Evolutionary conservation across 352 stramenopile species (phyloP), one percentile per base, ranked within the genome.

Genomic region (Globisporangium mamillatum): DNA sequence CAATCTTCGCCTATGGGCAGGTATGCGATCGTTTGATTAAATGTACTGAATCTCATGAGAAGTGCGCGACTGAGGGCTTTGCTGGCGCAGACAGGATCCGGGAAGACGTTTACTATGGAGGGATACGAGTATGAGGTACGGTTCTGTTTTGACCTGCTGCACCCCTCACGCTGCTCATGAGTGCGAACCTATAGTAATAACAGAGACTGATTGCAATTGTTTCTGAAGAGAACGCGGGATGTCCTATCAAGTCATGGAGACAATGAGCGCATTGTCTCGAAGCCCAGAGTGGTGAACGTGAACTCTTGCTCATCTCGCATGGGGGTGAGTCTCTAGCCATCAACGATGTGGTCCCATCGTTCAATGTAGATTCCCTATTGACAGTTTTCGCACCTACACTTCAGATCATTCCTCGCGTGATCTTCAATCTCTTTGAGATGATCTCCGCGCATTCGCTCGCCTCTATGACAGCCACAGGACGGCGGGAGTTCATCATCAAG

Each of bases 71-170:
- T 50, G 41, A 50, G 41, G 41, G 41, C 16, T 50, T 50, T 57
- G 18, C 6, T 59, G 32, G 27, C 8, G 29, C 55, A 84, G 77
- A 88, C 79, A 8, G 79, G 79, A 8, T 88, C 79, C 0, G 79
- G 79, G 24, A 88, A 88, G 60, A 88, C 79, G n/a, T 88, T 81
- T 63, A 85, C 76, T 8, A 88, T 88, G 79, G 79, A 88, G 56
- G 79, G 79, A 24, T 85, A 81, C 68, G 76, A 88, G 55, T 88
- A 88, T 65, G 79, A 88, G 69, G 79, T 82, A 32, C 27, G 27
- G 27, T 32, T 32, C 27, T 32, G 27, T 32, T 3, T 32, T 32
- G 27, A 0, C 27, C 27, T 32, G 27, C 27, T 32, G 27, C 27
- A 32, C 27, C 27, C 27, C 3, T 32, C 27, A 32, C 27, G 27